Conservation (phyloP, 192 early-diverging fungal species). For the Rhizophagus sp. region DNA sequence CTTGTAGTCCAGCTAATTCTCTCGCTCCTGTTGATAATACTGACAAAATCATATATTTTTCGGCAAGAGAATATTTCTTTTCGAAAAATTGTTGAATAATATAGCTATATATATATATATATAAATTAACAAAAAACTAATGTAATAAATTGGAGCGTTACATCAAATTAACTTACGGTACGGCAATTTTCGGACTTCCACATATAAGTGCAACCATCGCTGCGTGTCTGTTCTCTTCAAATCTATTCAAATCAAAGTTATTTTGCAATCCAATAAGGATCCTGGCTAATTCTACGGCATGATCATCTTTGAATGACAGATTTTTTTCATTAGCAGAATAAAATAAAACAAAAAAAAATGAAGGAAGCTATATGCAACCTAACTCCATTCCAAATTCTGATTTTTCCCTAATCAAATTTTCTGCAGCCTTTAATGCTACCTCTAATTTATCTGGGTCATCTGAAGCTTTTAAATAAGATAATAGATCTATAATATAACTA, state of each 20-base stretch:
- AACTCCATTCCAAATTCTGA: slow-evolving; percentile 19
- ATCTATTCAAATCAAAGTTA: slow-evolving; percentile 15
- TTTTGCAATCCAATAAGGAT: slow-evolving; percentile 5
- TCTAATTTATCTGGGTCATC: slow-evolving; percentile 28
- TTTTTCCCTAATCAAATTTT: slow-evolving; percentile 24
- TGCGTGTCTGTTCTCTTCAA: slow-evolving; percentile 26
- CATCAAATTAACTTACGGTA: slow-evolving; percentile 17
- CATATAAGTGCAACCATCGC: slow-evolving; percentile 20
- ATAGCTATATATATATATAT: not conserved
- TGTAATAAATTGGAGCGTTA: not conserved
- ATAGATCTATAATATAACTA: slow-evolving; percentile 30
- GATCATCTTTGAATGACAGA: slow-evolving; percentile 11
- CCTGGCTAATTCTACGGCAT: slow-evolving; percentile 21
- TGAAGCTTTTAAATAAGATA: slow-evolving; percentile 6
- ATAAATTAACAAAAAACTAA: not conserved
- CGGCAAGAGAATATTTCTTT: slow-evolving; percentile 15
- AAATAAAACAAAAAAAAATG: not conserved
- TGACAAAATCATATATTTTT: slow-evolving; percentile 13
- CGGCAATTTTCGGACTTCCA: slow-evolving; percentile 23
- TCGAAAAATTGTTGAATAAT: slow-evolving; percentile 28
- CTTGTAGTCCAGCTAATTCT: slow-evolving; percentile 21
- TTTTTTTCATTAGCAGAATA: not conserved
- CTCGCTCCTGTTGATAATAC: slow-evolving; percentile 7
- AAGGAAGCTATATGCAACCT: not conserved
- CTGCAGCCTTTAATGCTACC: slow-evolving; percentile 8